These are phyloP conservation scores for Skeletonema menzelii DNA, from an alignment of 108 stramenopile genomes.

Conservation along the genomic window DNA sequence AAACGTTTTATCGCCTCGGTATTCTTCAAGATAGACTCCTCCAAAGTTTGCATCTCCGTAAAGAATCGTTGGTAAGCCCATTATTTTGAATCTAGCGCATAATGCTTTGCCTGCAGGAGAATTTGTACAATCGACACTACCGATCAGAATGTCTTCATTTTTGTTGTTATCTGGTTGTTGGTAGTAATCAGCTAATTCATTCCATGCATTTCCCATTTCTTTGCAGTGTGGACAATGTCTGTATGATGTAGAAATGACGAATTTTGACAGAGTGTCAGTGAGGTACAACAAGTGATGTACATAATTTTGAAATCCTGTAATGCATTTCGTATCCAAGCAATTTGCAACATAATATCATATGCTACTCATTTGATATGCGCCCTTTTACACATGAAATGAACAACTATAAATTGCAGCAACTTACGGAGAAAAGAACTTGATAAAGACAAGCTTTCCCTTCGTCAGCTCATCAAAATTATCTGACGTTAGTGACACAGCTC, in stretches of 20 bases:
- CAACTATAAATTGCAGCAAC: neutral
- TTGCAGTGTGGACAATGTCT: conserved; percentile 50
- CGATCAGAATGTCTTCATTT: conserved; percentile 31
- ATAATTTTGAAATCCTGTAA: no score
- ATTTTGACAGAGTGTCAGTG: neutral
- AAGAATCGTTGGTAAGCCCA: conserved; percentile 57
- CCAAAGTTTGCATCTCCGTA: conserved; percentile 53
- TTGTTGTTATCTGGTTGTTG: conserved; percentile 3
- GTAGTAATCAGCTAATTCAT: conserved; percentile 40
- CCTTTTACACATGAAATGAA: neutral
- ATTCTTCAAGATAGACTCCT: conserved; percentile 60
- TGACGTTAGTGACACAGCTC: conserved; percentile 21
- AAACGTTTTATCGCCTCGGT: conserved; percentile 44
- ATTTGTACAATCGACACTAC: conserved; percentile 44
- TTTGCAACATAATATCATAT: no score
- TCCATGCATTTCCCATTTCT: conserved; percentile 37
- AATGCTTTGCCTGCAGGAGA: conserved; percentile 40
- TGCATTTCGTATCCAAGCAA: no score
- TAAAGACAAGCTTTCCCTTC: conserved; percentile 35
- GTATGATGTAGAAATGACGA: neutral
- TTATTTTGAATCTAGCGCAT: conserved; percentile 39
- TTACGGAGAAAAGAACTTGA: conserved; percentile 43
- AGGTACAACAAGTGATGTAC: neutral
- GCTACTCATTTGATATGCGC: neutral
- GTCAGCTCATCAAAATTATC: conserved; percentile 50